Evolutionary conservation across 306 rosid species (phyloP).

Genomic region (Prunus persica): Prunus_persica_NCBIv2 NC_034009.1:46317501-46318000

Average conservation of each 20-base stretch:
- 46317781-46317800: constrained; percentile 55
- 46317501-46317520: neutral
- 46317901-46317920: constrained; percentile 68
- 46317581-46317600: neutral
- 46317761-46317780: constrained; percentile 7
- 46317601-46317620: neutral
- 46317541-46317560: neutral
- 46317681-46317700: neutral
- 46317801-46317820: constrained; percentile 60
- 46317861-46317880: constrained; percentile 62
- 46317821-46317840: constrained; percentile 59
- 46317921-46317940: constrained; percentile 60
- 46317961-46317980: constrained; percentile 66
- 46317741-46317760: constrained; percentile 3
- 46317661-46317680: neutral
- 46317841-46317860: constrained; percentile 51
- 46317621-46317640: neutral
- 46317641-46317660: neutral
- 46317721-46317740: constrained; percentile 15
- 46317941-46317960: constrained; percentile 75
- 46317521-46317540: neutral
- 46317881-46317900: constrained; percentile 78
- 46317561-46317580: neutral
- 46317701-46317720: neutral
- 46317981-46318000: constrained; percentile 67